Conservation (phyloP, 225 moss, liverwort and hornwort species). For the Thuidium tamariscinum region DNA sequence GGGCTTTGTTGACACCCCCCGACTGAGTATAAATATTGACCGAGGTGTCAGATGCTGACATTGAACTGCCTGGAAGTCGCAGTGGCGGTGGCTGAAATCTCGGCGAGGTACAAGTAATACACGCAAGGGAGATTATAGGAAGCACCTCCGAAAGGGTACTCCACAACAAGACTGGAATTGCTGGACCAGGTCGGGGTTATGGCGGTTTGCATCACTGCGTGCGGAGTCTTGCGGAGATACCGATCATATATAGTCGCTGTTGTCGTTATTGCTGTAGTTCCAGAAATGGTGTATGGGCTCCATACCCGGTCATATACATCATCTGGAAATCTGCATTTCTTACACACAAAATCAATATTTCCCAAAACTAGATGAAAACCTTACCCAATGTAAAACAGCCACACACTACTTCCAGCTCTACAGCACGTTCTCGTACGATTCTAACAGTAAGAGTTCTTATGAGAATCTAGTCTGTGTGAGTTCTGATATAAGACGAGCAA, state of each 20-base stretch:
- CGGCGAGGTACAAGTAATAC: background rate
- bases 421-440: background rate
- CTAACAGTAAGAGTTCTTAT: no score
- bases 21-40: background rate
- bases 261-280: background rate
- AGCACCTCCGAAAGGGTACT: background rate
- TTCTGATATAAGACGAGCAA: background rate
- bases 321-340: conserved; percentile 39
- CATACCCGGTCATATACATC: conserved; percentile 50
- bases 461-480: no score
- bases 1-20: background rate
- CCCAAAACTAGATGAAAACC: background rate
- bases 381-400: no score
- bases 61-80: background rate
- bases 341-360: background rate
- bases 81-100: background rate
- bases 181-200: background rate
- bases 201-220: conserved; percentile 25
- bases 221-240: background rate
- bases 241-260: rapidly evolving
- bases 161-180: background rate
- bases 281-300: rapidly evolving
- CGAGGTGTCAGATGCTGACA: background rate
- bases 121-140: rapidly evolving
- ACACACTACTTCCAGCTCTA: background rate